Evolutionary conservation across 2,329 filamentous ascomycete species (phyloP), one percentile per base, ranked within the genome.

Genomic region (Penicillium sp.): DNA sequence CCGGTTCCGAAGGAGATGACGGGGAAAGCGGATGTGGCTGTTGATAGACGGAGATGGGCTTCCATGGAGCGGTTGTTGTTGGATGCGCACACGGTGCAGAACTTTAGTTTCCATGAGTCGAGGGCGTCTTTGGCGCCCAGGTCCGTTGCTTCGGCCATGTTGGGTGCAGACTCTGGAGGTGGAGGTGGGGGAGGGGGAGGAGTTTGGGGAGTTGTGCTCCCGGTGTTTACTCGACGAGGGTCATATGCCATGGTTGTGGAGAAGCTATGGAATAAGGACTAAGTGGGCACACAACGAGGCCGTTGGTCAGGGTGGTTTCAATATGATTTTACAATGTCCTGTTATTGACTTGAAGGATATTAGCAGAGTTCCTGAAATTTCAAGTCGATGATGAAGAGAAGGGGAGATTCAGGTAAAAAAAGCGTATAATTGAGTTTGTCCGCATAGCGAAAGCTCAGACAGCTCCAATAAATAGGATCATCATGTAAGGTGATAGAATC

Each of bases 21-120:
- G n/a, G 93, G 93, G 63, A 93, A 97, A 40, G 84, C 74, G 39
- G 90, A 93, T 44, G 85, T 73, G 40, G 89, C 87, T 50, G 86
- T 80, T 4, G 93, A 88, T 27, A 98, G 84, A 53, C 88, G 87
- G 23, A 96, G 81, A 69, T 98, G 93, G n/a, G 91, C 91, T 77
- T 97, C 93, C 93, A 98, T 97, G n/a, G 88, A 95, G 82, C 93
- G 84, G 65, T 98, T 98, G 69, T 98, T 89, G 63, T 98, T 98
- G 63, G 89, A 95, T 6, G 93, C 93, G 71, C 93, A 98, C n/a
- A 98, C 91, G 2, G 93, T 97, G 75, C 90, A 96, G 71, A 97
- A 96, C 65, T 87, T 94, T 52, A 98, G 79, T 71, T 93, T 95
- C 77, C 84, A 95, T 42, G 77, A 80, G n/a, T 74, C 74, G 22